Evolutionary conservation across 768 basidiomycete genomes (phyloP).

Genomic region (Cyclocybe cylindracea): DNA sequence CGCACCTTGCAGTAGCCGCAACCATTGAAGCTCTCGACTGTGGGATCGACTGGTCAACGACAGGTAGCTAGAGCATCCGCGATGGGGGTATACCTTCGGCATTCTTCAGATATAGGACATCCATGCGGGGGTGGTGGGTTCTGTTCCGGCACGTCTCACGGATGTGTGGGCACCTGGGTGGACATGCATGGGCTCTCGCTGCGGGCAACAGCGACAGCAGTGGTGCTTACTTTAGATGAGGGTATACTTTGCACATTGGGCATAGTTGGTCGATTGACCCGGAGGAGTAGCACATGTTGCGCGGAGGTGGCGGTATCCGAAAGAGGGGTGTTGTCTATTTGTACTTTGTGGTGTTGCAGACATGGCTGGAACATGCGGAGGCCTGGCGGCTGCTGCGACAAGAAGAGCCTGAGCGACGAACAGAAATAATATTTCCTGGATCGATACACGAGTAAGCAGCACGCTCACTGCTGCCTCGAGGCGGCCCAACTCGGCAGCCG

Average conservation of each 20-base stretch:
- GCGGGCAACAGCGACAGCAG: conserved; percentile 1
- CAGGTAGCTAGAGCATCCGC: conserved; percentile 5
- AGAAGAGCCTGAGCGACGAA: conserved; percentile 12
- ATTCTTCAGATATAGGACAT: conserved; percentile 80
- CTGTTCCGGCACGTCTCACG: conserved; percentile 78
- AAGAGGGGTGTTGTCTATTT: conserved; percentile 19
- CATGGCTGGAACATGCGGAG: conserved; percentile 31
- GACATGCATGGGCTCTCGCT: neutral
- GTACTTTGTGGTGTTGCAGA: conserved; percentile 4
- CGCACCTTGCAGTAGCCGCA: conserved; percentile 90
- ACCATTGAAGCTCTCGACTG: conserved; percentile 81
- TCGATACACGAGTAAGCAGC: neutral
- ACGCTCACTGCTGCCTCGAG: neutral
- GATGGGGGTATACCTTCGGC: conserved; percentile 68
- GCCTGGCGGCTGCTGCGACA: conserved; percentile 31
- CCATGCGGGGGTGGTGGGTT: conserved; percentile 70
- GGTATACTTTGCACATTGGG: conserved; percentile 86
- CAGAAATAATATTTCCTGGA: conserved; percentile 7
- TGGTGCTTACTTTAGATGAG: conserved; percentile 54
- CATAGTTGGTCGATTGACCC: conserved; percentile 75
- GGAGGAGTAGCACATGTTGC: conserved; percentile 71
- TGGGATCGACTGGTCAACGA: conserved; percentile 9
- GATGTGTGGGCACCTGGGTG: conserved; percentile 71
- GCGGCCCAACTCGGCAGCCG: conserved; percentile 6
- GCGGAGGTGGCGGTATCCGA: conserved; percentile 24